Evolutionary conservation across 805 yeast genomes (phyloP).

Genomic region (Lipomyces yamanashiensis): DNA sequence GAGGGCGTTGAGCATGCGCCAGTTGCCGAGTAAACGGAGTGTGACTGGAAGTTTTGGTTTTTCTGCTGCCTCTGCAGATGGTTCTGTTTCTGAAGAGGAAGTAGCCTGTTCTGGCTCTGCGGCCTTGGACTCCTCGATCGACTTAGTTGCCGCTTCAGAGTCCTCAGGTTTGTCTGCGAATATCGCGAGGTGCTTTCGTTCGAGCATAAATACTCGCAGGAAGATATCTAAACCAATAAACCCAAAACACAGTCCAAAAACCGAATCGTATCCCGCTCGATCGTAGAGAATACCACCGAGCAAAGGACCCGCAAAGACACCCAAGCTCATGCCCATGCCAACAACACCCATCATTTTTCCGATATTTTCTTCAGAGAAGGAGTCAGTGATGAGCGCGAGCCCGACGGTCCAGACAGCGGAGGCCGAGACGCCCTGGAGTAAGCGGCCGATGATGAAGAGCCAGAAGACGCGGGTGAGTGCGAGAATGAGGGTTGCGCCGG

Average conservation of each 20-base stretch:
- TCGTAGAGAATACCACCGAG: slow-evolving; percentile 46
- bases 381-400: slow-evolving; percentile 43
- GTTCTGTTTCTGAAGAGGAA: not conserved
- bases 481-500: slow-evolving; percentile 43
- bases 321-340: slow-evolving; percentile 42
- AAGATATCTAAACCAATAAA: slow-evolving; percentile 42
- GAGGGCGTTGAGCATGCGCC: slow-evolving; percentile 38
- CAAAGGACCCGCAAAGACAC: slow-evolving; percentile 44
- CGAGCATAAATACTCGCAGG: slow-evolving; percentile 45
- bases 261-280: slow-evolving; percentile 44
- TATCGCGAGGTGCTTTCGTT: slow-evolving; percentile 34
- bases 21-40: slow-evolving; percentile 16
- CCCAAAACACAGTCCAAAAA: slow-evolving; percentile 43
- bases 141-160: not conserved
- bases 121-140: not conserved
- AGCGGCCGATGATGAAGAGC: slow-evolving; percentile 42
- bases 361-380: slow-evolving; percentile 41
- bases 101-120: slow-evolving; percentile 3
- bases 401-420: slow-evolving; percentile 47
- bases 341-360: slow-evolving; percentile 44
- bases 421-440: slow-evolving; percentile 45
- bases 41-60: slow-evolving; percentile 4
- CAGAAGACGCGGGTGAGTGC: slow-evolving; percentile 40
- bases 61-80: not conserved
- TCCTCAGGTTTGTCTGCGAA: slow-evolving; percentile 37